These are phyloP conservation scores for Papiliotrema laurentii DNA, from an alignment of 1,284 basidiomycete genomes.

Conservation along the genomic window DNA sequence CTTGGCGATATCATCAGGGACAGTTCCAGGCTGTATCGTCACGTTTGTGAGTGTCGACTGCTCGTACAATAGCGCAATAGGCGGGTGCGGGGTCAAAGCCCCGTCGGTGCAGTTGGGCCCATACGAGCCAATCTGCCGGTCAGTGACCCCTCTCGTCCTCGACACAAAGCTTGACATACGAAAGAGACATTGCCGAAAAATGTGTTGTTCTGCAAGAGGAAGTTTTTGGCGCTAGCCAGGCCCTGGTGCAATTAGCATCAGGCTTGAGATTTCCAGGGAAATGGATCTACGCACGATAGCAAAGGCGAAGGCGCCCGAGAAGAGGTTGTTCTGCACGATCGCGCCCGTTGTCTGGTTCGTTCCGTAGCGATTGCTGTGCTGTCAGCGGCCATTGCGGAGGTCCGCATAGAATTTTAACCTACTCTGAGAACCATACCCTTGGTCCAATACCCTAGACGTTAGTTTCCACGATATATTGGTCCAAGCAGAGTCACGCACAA, in stretches of 20 bases:
- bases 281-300: constrained; percentile 20
- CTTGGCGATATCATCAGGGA: neutral
- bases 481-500: constrained; percentile 13
- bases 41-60: constrained; percentile 17
- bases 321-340: constrained; percentile 60
- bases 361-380: constrained; percentile 50
- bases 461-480: constrained; percentile 33
- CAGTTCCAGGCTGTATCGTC: constrained; percentile 16
- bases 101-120: constrained; percentile 64
- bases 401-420: constrained; percentile 1
- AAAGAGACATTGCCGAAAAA: constrained; percentile 70
- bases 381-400: neutral
- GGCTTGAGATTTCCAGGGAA: neutral
- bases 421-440: constrained; percentile 67
- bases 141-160: neutral
- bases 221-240: constrained; percentile 61
- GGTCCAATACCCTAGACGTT: constrained; percentile 58
- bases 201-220: constrained; percentile 62
- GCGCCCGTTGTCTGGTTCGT: constrained; percentile 61
- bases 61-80: constrained; percentile 27
- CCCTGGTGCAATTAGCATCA: constrained; percentile 49
- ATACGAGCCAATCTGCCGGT: constrained; percentile 56
- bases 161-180: constrained; percentile 14
- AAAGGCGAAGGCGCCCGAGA: constrained; percentile 59
- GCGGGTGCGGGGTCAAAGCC: constrained; percentile 47